Base-by-base conservation (phyloP, 2,329 filamentous ascomycete genomes). In the Boeremia lycopersici region DNA sequence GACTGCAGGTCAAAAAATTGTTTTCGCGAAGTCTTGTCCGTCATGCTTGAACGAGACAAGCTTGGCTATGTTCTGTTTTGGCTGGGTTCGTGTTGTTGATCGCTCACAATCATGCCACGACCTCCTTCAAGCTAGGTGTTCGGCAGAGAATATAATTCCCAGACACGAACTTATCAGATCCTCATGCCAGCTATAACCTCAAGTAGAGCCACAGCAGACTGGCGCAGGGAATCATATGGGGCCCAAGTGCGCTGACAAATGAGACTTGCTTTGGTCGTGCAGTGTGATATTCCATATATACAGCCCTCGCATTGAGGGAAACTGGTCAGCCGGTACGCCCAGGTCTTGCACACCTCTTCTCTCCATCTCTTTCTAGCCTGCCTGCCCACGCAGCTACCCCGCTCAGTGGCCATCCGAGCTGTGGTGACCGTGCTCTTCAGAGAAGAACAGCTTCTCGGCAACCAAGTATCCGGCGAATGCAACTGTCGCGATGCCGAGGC, bases 391-490 rank as follows among this genome's bases (percentile, higher is more conserved):
- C 43, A 19, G 29, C 29, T 30, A 25, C 41, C 35, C 41, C 55
- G 38, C 39, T 64, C 53, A 62, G 52, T 72, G 70, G 42, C 73
- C 65, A 13, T 53, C 66, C 34, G 62, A 58, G 43, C 65, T 62
- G 48, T 72, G 61, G 43, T 71, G 66, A 6, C 51, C 63, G 55
- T 78, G 63, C 50, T 83, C 77, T 60, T 93, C 89, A 71, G 89
- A 84, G 66, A 96, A 74, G 77, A 97, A 96, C 50, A 96, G 79
- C 76, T 95, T 86, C 81, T 99, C 95, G 77, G 91, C 96, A 57
- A 85, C 86, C 76, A 93, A 91, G 81, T 99, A 99, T 60, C 82
- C 88, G 44, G 89, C 86, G 76, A 99, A 99, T 40, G 93, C 93
- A 56, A 95, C 93, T 5, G 89, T 89, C 29, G 92, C 95, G 67